phyloP scores from a whole-genome alignment of 768 basidiomycete genomes.

The Pleurotus eryngii region DNA sequence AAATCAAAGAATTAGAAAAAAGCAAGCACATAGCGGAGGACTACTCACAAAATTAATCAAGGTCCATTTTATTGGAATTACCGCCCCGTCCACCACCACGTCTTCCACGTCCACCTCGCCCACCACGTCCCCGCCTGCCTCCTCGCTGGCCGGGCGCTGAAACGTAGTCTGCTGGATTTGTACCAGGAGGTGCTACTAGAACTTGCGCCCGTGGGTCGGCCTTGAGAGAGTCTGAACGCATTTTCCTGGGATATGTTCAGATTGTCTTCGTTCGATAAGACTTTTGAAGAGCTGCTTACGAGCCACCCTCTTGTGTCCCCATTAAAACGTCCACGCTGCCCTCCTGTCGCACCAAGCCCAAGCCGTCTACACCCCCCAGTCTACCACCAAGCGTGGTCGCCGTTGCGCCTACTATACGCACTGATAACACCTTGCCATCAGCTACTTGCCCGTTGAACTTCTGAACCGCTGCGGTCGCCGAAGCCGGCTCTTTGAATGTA shows the following conservation, averaged over 20 bases:
- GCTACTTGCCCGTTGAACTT: constrained; percentile 81
- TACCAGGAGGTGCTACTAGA: constrained; percentile 64
- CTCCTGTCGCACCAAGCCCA: constrained; percentile 51
- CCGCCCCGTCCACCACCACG: constrained; percentile 31
- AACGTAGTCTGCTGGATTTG: constrained; percentile 50
- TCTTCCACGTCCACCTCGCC: constrained; percentile 34
- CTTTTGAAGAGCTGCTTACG: constrained; percentile 42
- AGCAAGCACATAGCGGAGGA: no score
- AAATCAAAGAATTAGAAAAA: no score
- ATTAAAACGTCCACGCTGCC: constrained; percentile 62
- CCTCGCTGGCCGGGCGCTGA: constrained; percentile 35
- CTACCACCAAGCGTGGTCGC: constrained; percentile 56
- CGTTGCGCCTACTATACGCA: constrained; percentile 57
- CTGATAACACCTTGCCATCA: constrained; percentile 72
- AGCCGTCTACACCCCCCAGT: constrained; percentile 47
- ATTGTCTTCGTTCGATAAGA: background rate
- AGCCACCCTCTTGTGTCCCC: constrained; percentile 43
- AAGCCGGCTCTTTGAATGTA: constrained; percentile 61
- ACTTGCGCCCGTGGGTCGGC: constrained; percentile 65
- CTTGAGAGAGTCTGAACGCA: constrained; percentile 77
- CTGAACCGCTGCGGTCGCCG: constrained; percentile 64
- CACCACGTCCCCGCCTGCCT: constrained; percentile 18
- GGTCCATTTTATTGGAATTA: constrained; percentile 47
- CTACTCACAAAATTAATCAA: constrained; percentile 32
- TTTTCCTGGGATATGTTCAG: constrained; percentile 49